Percentiles rank a stretch among this genome's conserved stretches.
Evolutionary conservation across 1,139 yeast genomes (phyloP).

Genomic region (Pichia sp.): DNA sequence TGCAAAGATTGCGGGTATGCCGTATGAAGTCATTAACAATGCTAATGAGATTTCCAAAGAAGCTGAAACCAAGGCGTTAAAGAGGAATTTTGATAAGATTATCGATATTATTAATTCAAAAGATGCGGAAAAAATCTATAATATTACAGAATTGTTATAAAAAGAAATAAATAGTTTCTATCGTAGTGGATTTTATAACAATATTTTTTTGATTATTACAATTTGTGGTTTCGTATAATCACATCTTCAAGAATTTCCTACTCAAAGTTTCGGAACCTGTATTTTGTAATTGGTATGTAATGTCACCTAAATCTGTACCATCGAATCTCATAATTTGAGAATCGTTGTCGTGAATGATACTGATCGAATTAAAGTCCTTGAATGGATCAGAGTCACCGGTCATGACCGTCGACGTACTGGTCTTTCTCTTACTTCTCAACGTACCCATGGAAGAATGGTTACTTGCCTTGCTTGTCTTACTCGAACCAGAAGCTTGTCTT

Average conservation of each 20-base stretch:
- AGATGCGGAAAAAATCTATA: slow-evolving; percentile 18
- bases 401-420: slow-evolving; percentile 35
- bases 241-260: slow-evolving; percentile 29
- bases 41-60: slow-evolving; percentile 50
- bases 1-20: slow-evolving; percentile 68
- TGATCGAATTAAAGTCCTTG: slow-evolving; percentile 83
- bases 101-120: slow-evolving; percentile 1
- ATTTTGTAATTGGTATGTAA: slow-evolving; percentile 51
- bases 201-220: not conserved
- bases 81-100: slow-evolving; percentile 13
- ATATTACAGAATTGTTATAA: slow-evolving; percentile 5
- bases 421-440: slow-evolving; percentile 38
- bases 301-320: slow-evolving; percentile 58
- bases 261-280: slow-evolving; percentile 22
- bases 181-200: not conserved
- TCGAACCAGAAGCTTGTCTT: slow-evolving; percentile 11
- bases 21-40: slow-evolving; percentile 44
- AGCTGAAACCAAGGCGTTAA: slow-evolving; percentile 33
- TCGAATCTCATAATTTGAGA: slow-evolving; percentile 47
- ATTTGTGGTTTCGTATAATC: not conserved
- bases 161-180: too few species aligned
- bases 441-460: slow-evolving; percentile 32
- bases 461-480: slow-evolving; percentile 22
- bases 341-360: slow-evolving; percentile 67
- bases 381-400: slow-evolving; percentile 65